phyloP scores from a whole-genome alignment of 2,329 filamentous ascomycete genomes.

The Clarireedia monteithiana region DNA sequence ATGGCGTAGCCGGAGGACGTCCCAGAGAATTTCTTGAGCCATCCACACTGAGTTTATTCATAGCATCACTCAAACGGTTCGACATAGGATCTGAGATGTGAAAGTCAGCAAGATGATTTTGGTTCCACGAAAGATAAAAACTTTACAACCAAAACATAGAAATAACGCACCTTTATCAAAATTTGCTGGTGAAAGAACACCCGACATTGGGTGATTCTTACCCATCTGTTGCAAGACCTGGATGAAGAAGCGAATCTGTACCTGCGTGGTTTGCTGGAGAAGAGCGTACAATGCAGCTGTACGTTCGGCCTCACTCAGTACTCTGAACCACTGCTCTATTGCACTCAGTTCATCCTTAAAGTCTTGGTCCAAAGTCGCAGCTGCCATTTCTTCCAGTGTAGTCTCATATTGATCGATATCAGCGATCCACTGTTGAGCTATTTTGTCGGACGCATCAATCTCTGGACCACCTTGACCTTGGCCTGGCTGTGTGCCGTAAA shows the following conservation, averaged over 20 bases:
- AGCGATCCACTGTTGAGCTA: constrained; percentile 96
- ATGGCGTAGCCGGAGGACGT: constrained; percentile 69
- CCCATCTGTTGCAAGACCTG: constrained; percentile 99
- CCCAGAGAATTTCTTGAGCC: constrained; percentile 79
- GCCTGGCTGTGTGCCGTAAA: constrained; percentile 70
- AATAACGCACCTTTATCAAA: constrained; percentile 78
- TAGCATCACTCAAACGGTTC: constrained; percentile 88
- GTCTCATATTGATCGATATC: constrained; percentile 99
- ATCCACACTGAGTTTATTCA: constrained; percentile 89
- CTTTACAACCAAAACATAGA: background rate
- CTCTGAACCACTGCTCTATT: constrained; percentile 99
- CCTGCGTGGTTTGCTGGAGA: constrained; percentile 95
- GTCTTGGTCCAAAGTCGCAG: constrained; percentile 95
- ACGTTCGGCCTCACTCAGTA: constrained; percentile 91
- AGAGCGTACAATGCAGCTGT: constrained; percentile 93
- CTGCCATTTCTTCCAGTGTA: constrained; percentile 98
- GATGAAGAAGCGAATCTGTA: constrained; percentile 98
- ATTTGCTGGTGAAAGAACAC: constrained; percentile 86
- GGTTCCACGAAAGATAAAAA: too few species aligned
- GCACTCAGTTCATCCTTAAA: constrained; percentile 99
- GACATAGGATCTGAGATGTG: constrained; percentile 77
- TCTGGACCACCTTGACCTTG: constrained; percentile 63
- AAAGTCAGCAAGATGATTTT: constrained; percentile 8
- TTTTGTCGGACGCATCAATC: constrained; percentile 78
- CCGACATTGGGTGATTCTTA: constrained; percentile 95